Percentiles rank a stretch among this genome's conserved stretches.
Conservation (phyloP, 2,329 filamentous ascomycete species). For the Scytalidium lignicola region DNA sequence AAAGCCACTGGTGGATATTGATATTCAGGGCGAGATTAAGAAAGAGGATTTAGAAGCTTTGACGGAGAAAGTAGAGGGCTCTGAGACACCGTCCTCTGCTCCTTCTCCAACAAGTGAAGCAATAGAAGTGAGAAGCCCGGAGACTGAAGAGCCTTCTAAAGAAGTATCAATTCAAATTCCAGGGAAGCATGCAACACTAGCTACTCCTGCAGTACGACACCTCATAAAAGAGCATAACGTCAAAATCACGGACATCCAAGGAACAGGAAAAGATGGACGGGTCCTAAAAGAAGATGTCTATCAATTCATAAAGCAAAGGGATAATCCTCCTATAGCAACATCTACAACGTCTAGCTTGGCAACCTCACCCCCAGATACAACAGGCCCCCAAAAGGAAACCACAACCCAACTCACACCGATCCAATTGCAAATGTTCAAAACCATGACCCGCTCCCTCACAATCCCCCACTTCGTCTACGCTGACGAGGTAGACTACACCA, state of each 20-base stretch:
- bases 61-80: conserved; percentile 50
- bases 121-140: conserved; percentile 68
- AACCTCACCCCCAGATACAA: conserved; percentile 11
- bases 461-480: conserved; percentile 97
- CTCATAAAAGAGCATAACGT: conserved; percentile 75
- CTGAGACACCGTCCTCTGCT: conserved; percentile 83
- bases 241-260: conserved; percentile 71
- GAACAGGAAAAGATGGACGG: conserved; percentile 85
- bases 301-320: conserved; percentile 55
- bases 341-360: conserved; percentile 11
- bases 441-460: conserved; percentile 84
- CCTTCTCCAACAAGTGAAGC: conserved; percentile 80
- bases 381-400: conserved; percentile 58
- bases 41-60: conserved; percentile 48
- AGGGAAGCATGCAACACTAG: conserved; percentile 68
- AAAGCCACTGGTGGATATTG: conserved; percentile 90
- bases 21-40: conserved; percentile 74
- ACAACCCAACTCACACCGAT: conserved; percentile 66
- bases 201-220: conserved; percentile 89
- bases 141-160: conserved; percentile 82
- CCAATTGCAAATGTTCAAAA: conserved; percentile 93
- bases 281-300: conserved; percentile 91
- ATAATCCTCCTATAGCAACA: conserved; percentile 26
- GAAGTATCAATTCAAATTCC: conserved; percentile 49
- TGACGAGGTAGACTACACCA: conserved; percentile 79